Conservation (phyloP, 2,329 filamentous ascomycete genomes). For the Aspergillus puulaauensis region DNA sequence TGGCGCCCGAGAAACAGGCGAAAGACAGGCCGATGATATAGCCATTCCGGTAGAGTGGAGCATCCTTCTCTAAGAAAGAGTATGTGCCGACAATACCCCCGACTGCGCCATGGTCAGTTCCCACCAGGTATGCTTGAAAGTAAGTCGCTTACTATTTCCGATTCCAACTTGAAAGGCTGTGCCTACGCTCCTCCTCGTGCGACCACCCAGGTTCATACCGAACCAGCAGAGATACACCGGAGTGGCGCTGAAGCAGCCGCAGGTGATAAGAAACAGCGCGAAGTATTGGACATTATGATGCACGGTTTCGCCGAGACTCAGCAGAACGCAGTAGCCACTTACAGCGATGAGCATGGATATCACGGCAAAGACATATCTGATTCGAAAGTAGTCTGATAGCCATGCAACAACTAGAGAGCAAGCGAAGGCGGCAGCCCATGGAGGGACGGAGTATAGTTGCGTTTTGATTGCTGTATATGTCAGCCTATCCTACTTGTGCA, state of each 20-base stretch:
- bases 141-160: slow-evolving; percentile 41
- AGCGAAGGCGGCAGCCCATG: slow-evolving; percentile 71
- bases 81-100: slow-evolving; percentile 20
- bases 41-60: slow-evolving; percentile 17
- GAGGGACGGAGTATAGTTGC: slow-evolving; percentile 52
- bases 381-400: slow-evolving; percentile 68
- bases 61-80: slow-evolving; percentile 17
- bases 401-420: slow-evolving; percentile 74
- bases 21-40: slow-evolving; percentile 19
- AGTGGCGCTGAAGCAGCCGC: slow-evolving; percentile 79
- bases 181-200: slow-evolving; percentile 68
- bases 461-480: slow-evolving; percentile 43
- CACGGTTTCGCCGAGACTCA: slow-evolving; percentile 62
- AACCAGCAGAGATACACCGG: slow-evolving; percentile 83
- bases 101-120: not conserved
- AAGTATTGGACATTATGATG: slow-evolving; percentile 69
- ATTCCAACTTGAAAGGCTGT: slow-evolving; percentile 76
- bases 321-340: slow-evolving; percentile 71
- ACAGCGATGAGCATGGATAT: slow-evolving; percentile 68
- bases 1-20: slow-evolving; percentile 12
- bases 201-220: slow-evolving; percentile 74
- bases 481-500: no score
- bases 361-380: slow-evolving; percentile 73
- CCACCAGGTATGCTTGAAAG: no score
- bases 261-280: slow-evolving; percentile 76